Evolutionary conservation across 257 asterid genomes (phyloP).

Genomic region (Craterostigma plantagineum): DNA sequence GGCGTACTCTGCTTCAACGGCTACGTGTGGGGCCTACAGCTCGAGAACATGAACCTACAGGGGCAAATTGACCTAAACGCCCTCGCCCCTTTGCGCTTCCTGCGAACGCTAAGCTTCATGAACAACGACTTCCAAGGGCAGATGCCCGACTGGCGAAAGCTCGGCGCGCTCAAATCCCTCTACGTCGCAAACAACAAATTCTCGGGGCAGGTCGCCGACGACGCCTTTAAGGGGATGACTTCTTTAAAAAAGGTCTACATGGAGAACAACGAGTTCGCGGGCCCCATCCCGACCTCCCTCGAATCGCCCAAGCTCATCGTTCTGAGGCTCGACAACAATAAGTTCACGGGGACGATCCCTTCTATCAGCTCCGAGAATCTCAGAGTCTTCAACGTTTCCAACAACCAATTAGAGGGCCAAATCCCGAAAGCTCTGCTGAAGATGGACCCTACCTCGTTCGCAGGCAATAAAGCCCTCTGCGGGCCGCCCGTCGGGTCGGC

Average conservation of each 20-base stretch:
- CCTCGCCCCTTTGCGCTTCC: conserved; percentile 24
- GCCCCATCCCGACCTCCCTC: conserved; percentile 57
- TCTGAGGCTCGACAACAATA: conserved; percentile 56
- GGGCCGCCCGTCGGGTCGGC: conserved; percentile 36
- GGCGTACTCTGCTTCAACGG: conserved; percentile 68
- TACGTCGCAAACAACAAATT: conserved; percentile 49
- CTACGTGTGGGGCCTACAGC: conserved; percentile 57
- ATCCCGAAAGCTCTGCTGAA: conserved; percentile 31
- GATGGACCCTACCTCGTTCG: conserved; percentile 39
- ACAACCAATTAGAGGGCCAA: conserved; percentile 66
- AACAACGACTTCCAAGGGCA: conserved; percentile 50
- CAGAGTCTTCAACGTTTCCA: conserved; percentile 38
- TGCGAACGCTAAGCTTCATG: conserved; percentile 61
- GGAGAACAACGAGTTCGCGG: conserved; percentile 51
- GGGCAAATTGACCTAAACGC: conserved; percentile 60
- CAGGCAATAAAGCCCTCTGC: conserved; percentile 64
- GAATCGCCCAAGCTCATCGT: conserved; percentile 56
- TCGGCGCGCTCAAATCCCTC: conserved; percentile 53
- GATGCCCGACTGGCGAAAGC: conserved; percentile 82
- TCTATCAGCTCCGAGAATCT: conserved; percentile 27
- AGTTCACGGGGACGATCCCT: conserved; percentile 53
- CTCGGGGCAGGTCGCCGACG: conserved; percentile 40
- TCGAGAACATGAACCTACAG: conserved; percentile 51
- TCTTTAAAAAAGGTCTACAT: conserved; percentile 55
- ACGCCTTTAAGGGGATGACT: conserved; percentile 52